These are phyloP conservation scores for Schwanniomyces sp. DNA, from an alignment of 805 yeast species.

Conservation along the genomic window DNA sequence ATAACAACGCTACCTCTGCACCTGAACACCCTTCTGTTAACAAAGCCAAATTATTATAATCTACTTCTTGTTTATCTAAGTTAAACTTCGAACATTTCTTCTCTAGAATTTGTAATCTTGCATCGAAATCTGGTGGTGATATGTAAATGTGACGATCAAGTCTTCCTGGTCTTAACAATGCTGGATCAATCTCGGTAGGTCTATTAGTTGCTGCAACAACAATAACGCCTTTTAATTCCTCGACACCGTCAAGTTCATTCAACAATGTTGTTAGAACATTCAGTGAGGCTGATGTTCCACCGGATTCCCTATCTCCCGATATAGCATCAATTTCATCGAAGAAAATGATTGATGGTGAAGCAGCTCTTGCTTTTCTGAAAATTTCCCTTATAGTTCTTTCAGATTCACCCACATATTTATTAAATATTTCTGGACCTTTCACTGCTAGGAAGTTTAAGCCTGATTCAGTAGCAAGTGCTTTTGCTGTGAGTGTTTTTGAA, in stretches of 20 bases:
- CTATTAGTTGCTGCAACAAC: constrained; percentile 95
- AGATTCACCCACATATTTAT: constrained; percentile 94
- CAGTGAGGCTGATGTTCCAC: constrained; percentile 67
- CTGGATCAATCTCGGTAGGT: constrained; percentile 92
- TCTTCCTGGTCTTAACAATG: constrained; percentile 92
- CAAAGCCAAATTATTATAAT: constrained; percentile 53
- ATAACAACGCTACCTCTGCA: constrained; percentile 86
- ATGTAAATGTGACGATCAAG: constrained; percentile 92
- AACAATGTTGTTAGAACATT: constrained; percentile 87
- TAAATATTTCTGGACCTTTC: constrained; percentile 94
- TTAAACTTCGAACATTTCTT: constrained; percentile 71
- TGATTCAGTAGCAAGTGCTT: constrained; percentile 93
- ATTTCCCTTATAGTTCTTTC: constrained; percentile 93
- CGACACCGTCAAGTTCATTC: constrained; percentile 97
- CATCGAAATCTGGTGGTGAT: constrained; percentile 82
- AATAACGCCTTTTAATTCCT: constrained; percentile 88
- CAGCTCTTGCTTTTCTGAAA: constrained; percentile 90
- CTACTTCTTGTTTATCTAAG: constrained; percentile 42
- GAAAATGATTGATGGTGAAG: constrained; percentile 90
- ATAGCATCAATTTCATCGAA: constrained; percentile 97
- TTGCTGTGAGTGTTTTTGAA: constrained; percentile 92
- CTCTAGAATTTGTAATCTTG: constrained; percentile 73
- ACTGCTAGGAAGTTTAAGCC: constrained; percentile 93
- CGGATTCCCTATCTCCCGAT: constrained; percentile 69
- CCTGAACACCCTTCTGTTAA: constrained; percentile 92